These are phyloP conservation scores for Mimosa pudica DNA, from an alignment of 306 rosid genomes.

Conservation along the genomic window DNA sequence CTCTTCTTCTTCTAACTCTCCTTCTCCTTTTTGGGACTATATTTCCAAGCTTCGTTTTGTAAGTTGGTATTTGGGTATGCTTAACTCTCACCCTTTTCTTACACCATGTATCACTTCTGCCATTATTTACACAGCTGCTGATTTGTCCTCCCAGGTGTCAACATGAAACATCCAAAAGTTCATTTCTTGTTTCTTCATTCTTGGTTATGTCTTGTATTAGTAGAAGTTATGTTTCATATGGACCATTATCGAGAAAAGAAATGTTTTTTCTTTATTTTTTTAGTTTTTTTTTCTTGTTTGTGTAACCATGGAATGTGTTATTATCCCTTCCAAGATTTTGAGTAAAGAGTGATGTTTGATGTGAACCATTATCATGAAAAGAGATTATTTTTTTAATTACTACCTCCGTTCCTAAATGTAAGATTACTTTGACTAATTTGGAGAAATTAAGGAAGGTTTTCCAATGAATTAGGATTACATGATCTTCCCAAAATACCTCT, in stretches of 20 bases:
- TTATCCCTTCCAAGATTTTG: neutral
- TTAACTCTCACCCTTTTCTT: conserved; percentile 52
- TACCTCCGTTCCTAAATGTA: too few relatives aligned
- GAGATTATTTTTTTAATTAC: neutral
- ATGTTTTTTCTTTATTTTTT: neutral
- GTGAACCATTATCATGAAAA: too few relatives aligned
- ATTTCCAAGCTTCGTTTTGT: conserved; percentile 44
- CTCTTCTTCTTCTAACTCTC: conserved; percentile 39
- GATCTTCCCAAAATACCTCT: too few relatives aligned
- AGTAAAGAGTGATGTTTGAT: too few relatives aligned
- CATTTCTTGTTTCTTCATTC: neutral
- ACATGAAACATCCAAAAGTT: neutral
- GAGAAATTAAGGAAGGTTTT: too few relatives aligned
- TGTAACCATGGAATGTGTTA: neutral
- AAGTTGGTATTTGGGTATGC: conserved; percentile 66
- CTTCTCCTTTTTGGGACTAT: conserved; percentile 20
- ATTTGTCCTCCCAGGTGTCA: conserved; percentile 68
- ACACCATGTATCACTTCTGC: conserved; percentile 64
- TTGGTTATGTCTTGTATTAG: neutral
- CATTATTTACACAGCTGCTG: conserved; percentile 63
- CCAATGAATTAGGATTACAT: too few relatives aligned
- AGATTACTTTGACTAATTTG: too few relatives aligned
- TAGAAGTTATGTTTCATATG: neutral
- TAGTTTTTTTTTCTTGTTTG: neutral
- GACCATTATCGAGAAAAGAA: conserved; percentile 18